phyloP scores from a whole-genome alignment of 805 yeast genomes.

The Pichia californica region DNA sequence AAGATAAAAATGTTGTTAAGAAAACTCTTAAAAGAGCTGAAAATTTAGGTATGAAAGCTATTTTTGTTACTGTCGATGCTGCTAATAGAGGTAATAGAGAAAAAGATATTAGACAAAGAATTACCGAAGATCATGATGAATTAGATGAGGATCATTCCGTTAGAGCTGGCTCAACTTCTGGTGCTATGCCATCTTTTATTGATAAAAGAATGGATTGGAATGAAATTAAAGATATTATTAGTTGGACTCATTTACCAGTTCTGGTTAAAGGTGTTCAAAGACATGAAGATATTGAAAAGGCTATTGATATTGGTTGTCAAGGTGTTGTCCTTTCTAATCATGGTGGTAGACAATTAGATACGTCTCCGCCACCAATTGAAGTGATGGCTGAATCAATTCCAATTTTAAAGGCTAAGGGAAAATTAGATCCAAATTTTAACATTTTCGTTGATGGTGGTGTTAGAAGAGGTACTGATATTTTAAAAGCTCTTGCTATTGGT shows the following conservation, averaged over 20 bases:
- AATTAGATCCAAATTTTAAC: conserved; percentile 47
- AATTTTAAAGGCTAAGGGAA: conserved; percentile 35
- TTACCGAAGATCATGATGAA: conserved; percentile 38
- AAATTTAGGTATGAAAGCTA: conserved; percentile 48
- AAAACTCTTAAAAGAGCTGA: conserved; percentile 22
- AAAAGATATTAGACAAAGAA: conserved; percentile 38
- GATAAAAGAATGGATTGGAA: conserved; percentile 63
- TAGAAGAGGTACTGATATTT: conserved; percentile 65
- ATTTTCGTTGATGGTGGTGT: conserved; percentile 73
- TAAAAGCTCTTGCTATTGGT: conserved; percentile 73
- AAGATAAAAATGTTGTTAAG: conserved; percentile 38
- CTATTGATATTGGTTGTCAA: conserved; percentile 61
- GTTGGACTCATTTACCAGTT: conserved; percentile 56
- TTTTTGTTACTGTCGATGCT: conserved; percentile 88
- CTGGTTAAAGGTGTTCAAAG: conserved; percentile 80
- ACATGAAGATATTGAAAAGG: conserved; percentile 66
- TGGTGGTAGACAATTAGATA: conserved; percentile 86
- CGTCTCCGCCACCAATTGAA: conserved; percentile 67
- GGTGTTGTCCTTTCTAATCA: conserved; percentile 82
- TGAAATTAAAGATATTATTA: conserved; percentile 51
- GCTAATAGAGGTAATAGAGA: conserved; percentile 89
- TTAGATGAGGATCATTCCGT: conserved; percentile 43
- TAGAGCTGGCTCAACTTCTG: conserved; percentile 73
- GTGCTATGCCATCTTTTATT: conserved; percentile 78
- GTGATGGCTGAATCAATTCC: conserved; percentile 66